These are phyloP conservation scores for Calonectria leucothoes DNA, from an alignment of 2,329 filamentous ascomycete genomes.

Conservation along the genomic window DNA sequence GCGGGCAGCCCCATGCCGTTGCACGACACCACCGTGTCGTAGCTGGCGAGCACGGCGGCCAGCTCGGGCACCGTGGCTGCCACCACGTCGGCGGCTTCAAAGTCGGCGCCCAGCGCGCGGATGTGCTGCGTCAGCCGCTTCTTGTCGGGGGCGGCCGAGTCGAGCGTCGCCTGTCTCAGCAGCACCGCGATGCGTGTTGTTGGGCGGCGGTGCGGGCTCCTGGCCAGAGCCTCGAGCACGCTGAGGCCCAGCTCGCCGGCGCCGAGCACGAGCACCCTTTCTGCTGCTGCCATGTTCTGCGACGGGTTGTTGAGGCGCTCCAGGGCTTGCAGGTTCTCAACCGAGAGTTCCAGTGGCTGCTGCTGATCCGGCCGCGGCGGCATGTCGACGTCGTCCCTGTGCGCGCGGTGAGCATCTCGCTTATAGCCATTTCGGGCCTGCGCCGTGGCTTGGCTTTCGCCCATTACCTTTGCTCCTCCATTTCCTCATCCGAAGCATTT, in stretches of 20 bases:
- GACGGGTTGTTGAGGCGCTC: constrained; percentile 37
- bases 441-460: background rate
- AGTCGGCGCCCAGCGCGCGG: constrained; percentile 49
- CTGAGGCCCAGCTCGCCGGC: constrained; percentile 74
- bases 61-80: constrained; percentile 51
- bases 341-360: constrained; percentile 40
- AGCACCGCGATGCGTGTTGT: constrained; percentile 60
- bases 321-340: constrained; percentile 39
- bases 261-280: constrained; percentile 68
- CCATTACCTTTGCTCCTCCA: constrained; percentile 2
- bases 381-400: constrained; percentile 27
- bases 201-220: constrained; percentile 55
- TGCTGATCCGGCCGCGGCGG: constrained; percentile 19
- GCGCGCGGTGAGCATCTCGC: constrained; percentile 6
- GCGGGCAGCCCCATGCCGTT: constrained; percentile 68
- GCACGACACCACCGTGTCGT: constrained; percentile 69
- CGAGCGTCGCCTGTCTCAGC: constrained; percentile 61
- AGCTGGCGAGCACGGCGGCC: constrained; percentile 55
- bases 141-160: constrained; percentile 52
- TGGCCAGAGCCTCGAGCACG: constrained; percentile 62
- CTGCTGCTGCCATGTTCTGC: constrained; percentile 36
- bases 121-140: constrained; percentile 48
- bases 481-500: constrained; percentile 3
- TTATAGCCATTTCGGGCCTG: constrained; percentile 17
- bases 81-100: constrained; percentile 60